A percentile compares a stretch with the other conserved stretches of the same genome.
Conservation (phyloP, 257 asterid species). For the Solanum etuberosum region DNA sequence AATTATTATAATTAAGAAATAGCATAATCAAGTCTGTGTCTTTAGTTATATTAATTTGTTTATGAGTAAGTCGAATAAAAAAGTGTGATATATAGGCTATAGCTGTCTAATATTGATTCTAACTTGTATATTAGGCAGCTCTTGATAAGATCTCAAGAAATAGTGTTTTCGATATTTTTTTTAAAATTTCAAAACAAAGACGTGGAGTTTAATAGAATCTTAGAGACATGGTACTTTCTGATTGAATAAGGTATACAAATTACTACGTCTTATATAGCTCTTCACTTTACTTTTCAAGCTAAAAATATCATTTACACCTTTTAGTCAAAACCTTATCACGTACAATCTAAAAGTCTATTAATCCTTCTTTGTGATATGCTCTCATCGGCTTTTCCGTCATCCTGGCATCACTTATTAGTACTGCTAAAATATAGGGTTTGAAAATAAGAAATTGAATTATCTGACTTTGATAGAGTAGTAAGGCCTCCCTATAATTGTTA, state of each 20-base stretch:
- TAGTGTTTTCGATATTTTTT: not conserved
- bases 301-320: not conserved
- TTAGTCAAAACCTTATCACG: rapidly evolving
- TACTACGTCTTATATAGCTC: not conserved
- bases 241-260: not conserved
- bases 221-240: not conserved
- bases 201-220: not conserved
- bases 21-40: not conserved
- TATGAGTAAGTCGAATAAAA: not conserved
- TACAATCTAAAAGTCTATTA: not conserved
- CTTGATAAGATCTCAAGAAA: not conserved
- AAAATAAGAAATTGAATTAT: not conserved
- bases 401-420: not conserved
- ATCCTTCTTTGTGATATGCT: not conserved
- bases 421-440: not conserved
- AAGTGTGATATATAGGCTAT: not conserved
- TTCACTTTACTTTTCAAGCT: not conserved
- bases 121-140: not conserved
- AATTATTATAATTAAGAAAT: not conserved
- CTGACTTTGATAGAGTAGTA: not conserved
- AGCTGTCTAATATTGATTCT: no score
- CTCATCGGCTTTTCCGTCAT: rapidly evolving
- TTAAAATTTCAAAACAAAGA: not conserved
- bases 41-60: not conserved
- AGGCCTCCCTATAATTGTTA: not conserved